Base-by-base conservation (phyloP, 2,329 filamentous ascomycete genomes). In the Karstenula rhodostoma region DNA sequence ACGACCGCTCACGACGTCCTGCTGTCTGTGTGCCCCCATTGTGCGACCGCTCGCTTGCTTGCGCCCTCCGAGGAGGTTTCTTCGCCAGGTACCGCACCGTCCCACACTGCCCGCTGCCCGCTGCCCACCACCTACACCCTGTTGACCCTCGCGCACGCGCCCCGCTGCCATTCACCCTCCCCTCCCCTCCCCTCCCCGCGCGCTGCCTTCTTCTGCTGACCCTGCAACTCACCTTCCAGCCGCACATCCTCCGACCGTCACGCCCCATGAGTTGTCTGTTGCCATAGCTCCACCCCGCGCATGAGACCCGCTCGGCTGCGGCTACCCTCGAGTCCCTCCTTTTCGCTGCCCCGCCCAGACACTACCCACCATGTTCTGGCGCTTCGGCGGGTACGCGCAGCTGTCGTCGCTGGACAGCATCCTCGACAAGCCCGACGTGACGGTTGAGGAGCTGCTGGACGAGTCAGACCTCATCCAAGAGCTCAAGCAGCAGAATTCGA, bases 371-470 rank as follows among this genome's bases (percentile, higher is more conserved):
- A 99, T 99, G 95, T 99, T 99, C 82, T 99, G 95, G 95, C 91
- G 94, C 82, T 99, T 98, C 86, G 94, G 95, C 86, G 93, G 93
- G 77, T 98, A 98, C 86, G 92, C 94, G 85, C 96, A 93, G 86
- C 91, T 97, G 81, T 97, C 94, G 73, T 91, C 94, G 76, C 93
- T 99, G 80, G 95, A 98, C 81, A 93, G 90, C 70, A 92, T 99
- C 75, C 93, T 99, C 78, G 95, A 99, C 78, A 97, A 97, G 81
- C 89, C 87, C 71, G 92, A 97, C 81, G 94, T 97, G 77, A 93
- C 92, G 55, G 90, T 98, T 67, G 95, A 99, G 81, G 94, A 98
- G 77, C 85, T 99, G 61, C 88, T 99, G 65, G 94, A 98, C 78
- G 95, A 99, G 84, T 91, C 91, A 74, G 95, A 99, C 77, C 83